Evolutionary conservation across 257 asterid species (phyloP).

Genomic region (Solanum virginianum): DNA sequence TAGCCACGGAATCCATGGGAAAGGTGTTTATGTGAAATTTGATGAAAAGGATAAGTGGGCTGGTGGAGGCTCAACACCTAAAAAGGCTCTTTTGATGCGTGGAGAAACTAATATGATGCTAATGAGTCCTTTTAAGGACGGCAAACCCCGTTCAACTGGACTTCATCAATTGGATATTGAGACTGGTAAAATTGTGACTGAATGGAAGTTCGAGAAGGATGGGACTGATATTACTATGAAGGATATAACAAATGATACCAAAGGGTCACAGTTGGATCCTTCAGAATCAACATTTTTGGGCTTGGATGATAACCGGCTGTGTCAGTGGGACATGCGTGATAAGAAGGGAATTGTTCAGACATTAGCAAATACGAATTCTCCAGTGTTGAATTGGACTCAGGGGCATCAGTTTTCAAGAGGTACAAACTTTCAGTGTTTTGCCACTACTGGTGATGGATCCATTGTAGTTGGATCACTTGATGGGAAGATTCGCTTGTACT

Average conservation of each 20-base stretch:
- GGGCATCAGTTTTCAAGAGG: slow-evolving; percentile 96
- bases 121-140: slow-evolving; percentile 79
- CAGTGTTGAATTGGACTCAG: slow-evolving; percentile 81
- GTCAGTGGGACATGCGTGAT: slow-evolving; percentile 99
- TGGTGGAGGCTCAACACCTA: slow-evolving; percentile 43
- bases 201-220: slow-evolving; percentile 93
- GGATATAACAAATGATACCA: slow-evolving; percentile 74
- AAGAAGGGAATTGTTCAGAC: slow-evolving; percentile 82
- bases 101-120: slow-evolving; percentile 97
- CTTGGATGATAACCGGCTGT: slow-evolving; percentile 69
- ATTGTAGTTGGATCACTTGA: slow-evolving; percentile 90
- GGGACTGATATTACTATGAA: slow-evolving; percentile 78
- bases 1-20: slow-evolving; percentile 95
- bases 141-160: slow-evolving; percentile 57
- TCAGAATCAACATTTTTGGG: slow-evolving; percentile 95
- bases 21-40: slow-evolving; percentile 82
- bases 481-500: slow-evolving; percentile 92
- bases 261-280: slow-evolving; percentile 96
- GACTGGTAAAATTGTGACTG: slow-evolving; percentile 87
- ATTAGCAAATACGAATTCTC: slow-evolving; percentile 47
- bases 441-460: slow-evolving; percentile 94
- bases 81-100: slow-evolving; percentile 82
- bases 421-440: slow-evolving; percentile 87
- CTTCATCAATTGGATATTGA: slow-evolving; percentile 93
- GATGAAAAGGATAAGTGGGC: slow-evolving; percentile 30